Evolutionary conservation across 2,329 filamentous ascomycete genomes (phyloP).

Genomic region (Pseudogymnoascus sp.): DNA sequence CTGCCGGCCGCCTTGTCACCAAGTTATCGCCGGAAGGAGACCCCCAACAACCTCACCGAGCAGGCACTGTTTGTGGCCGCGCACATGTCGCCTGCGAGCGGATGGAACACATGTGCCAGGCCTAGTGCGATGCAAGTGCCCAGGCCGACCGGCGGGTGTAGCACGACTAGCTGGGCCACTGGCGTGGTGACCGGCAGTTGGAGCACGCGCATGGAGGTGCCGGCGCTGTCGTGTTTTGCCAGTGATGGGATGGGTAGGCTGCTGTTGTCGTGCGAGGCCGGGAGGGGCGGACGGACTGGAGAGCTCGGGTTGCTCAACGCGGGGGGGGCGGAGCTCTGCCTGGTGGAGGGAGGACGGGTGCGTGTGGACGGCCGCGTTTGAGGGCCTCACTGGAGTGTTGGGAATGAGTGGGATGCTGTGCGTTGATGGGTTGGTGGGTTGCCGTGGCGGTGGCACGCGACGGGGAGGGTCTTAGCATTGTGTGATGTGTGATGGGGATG

Average conservation of each 20-base stretch:
- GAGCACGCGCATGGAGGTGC: background rate
- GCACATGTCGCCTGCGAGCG: background rate
- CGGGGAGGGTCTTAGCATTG: too few relatives aligned
- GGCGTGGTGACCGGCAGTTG: background rate
- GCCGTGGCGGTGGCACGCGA: too few relatives aligned
- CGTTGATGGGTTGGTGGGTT: too few relatives aligned
- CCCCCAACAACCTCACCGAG: background rate
- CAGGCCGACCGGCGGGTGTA: background rate
- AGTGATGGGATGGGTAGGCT: background rate
- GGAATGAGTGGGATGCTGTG: background rate
- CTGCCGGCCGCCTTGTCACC: background rate
- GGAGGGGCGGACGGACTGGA: background rate
- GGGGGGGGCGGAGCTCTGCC: background rate
- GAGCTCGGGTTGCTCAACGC: background rate
- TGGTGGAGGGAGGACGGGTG: background rate
- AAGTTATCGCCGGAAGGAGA: background rate
- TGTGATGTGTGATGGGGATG: too few relatives aligned
- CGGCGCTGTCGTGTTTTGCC: background rate
- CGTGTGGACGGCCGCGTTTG: background rate
- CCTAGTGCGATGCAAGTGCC: background rate
- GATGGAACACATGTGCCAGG: background rate
- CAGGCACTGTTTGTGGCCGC: background rate
- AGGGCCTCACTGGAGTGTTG: background rate
- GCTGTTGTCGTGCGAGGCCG: background rate
- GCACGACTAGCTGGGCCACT: background rate